phyloP scores from a whole-genome alignment of 2,329 filamentous ascomycete genomes.

The Albifimbria verrucaria region DNA sequence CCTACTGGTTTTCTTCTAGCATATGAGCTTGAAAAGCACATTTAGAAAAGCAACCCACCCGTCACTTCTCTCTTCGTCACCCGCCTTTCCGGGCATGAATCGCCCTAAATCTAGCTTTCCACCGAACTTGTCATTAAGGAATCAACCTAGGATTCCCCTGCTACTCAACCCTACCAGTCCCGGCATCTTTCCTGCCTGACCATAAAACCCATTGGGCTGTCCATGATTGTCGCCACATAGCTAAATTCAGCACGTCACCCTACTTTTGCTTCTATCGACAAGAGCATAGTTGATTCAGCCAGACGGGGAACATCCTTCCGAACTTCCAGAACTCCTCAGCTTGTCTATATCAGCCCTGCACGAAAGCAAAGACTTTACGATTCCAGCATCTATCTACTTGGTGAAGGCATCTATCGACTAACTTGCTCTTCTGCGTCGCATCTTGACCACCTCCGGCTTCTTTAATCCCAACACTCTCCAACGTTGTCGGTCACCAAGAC shows the following conservation, averaged over 20 bases:
- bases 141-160: constrained; percentile 24
- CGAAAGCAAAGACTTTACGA: neutral
- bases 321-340: too few species aligned
- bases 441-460: neutral
- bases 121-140: constrained; percentile 22
- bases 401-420: neutral
- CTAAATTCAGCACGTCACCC: constrained; percentile 13
- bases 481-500: constrained; percentile 23
- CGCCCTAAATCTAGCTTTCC: constrained; percentile 22
- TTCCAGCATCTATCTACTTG: neutral
- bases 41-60: neutral
- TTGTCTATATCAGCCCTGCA: neutral
- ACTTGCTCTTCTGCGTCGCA: neutral
- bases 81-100: constrained; percentile 23
- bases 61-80: neutral
- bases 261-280: constrained; percentile 12
- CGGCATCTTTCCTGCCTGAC: constrained; percentile 25
- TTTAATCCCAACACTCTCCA: neutral
- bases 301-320: neutral
- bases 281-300: neutral
- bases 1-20: neutral
- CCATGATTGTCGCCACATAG: constrained; percentile 16
- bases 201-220: constrained; percentile 20
- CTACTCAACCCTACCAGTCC: constrained; percentile 23
- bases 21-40: neutral